Conservation (phyloP, 2,329 filamentous ascomycete species). For the Magnaporthales sp. region DNA sequence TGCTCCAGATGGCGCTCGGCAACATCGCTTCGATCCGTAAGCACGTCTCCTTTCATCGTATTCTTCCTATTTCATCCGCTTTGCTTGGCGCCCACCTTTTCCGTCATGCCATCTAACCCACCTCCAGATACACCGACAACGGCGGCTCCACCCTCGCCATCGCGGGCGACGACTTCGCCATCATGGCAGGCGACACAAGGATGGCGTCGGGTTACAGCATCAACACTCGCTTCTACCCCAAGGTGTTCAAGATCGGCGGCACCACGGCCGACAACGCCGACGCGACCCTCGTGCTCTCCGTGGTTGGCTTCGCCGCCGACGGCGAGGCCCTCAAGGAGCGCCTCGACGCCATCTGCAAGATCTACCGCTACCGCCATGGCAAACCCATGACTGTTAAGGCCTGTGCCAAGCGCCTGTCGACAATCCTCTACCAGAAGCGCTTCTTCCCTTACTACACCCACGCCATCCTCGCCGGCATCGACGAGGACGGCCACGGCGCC, state of each 20-base stretch:
- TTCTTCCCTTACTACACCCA: conserved; percentile 99
- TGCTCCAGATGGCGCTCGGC: conserved; percentile 43
- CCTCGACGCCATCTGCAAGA: conserved; percentile 90
- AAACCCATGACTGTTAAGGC: conserved; percentile 93
- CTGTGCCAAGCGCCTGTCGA: conserved; percentile 88
- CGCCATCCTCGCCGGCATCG: conserved; percentile 86
- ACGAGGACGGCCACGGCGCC: conserved; percentile 89
- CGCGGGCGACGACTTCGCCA: conserved; percentile 85
- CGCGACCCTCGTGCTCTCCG: conserved; percentile 80
- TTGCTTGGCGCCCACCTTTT: not conserved
- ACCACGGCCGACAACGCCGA: conserved; percentile 78
- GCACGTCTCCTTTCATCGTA: too few species aligned
- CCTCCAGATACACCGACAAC: conserved; percentile 83
- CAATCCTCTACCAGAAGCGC: conserved; percentile 92
- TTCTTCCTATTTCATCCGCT: not conserved
- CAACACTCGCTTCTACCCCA: conserved; percentile 91
- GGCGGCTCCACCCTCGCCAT: conserved; percentile 95
- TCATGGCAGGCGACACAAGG: conserved; percentile 95
- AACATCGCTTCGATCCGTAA: conserved; percentile 92
- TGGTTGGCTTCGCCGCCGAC: conserved; percentile 93
- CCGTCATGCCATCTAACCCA: not conserved
- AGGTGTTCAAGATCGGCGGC: conserved; percentile 95
- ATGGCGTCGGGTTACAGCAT: conserved; percentile 97
- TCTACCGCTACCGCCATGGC: conserved; percentile 97
- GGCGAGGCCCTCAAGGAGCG: conserved; percentile 90